A percentile compares a stretch with the other conserved stretches of the same genome.
These are phyloP conservation scores for Metarhizium guizhouense DNA, from an alignment of 2,329 filamentous ascomycete genomes.

Conservation along the genomic window DNA sequence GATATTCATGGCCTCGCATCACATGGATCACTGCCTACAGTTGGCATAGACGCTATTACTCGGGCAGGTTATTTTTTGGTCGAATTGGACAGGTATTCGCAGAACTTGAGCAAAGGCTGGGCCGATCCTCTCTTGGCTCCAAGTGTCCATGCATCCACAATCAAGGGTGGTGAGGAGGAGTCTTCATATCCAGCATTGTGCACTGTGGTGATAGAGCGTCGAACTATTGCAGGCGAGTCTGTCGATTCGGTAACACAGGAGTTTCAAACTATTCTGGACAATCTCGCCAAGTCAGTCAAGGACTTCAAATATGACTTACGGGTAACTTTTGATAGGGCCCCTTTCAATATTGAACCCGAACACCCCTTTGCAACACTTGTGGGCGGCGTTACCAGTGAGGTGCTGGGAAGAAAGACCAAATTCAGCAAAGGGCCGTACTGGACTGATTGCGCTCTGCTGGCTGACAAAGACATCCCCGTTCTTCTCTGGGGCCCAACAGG, in stretches of 20 bases:
- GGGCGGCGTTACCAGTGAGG: constrained; percentile 15
- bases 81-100: constrained; percentile 32
- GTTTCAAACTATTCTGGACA: constrained; percentile 26
- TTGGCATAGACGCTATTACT: constrained; percentile 40
- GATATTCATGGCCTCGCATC: constrained; percentile 30
- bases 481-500: constrained; percentile 39
- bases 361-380: constrained; percentile 31
- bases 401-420: constrained; percentile 16
- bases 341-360: constrained; percentile 29
- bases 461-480: constrained; percentile 32
- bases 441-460: constrained; percentile 42
- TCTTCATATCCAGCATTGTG: constrained; percentile 43
- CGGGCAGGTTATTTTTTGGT: constrained; percentile 37
- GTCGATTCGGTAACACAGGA: constrained; percentile 26
- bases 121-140: constrained; percentile 25
- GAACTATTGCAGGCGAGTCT: constrained; percentile 37
- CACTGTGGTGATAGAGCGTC: constrained; percentile 37
- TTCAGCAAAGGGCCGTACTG: constrained; percentile 30
- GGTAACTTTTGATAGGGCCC: constrained; percentile 31
- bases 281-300: constrained; percentile 20
- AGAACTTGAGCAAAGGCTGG: constrained; percentile 18
- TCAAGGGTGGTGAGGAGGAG: constrained; percentile 40
- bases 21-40: constrained; percentile 33
- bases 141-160: constrained; percentile 37
- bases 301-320: constrained; percentile 31